phyloP scores from a whole-genome alignment of 495 filamentous ascomycete genomes.

The Aspergillus bridgeri region DNA sequence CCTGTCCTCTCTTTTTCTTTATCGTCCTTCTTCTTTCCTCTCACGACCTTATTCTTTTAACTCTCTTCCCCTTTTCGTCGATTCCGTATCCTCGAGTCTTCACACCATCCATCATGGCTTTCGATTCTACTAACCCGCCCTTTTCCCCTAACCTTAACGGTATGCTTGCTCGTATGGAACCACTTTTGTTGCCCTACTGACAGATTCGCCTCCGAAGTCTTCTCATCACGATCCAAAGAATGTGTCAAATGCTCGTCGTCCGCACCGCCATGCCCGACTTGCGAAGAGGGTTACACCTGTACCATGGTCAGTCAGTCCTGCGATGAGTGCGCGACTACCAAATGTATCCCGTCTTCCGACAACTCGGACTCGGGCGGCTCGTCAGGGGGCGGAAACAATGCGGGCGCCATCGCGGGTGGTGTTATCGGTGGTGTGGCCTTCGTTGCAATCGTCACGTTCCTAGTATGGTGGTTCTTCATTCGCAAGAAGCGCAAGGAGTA shows the following conservation, averaged over 20 bases:
- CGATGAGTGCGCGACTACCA: constrained; percentile 53
- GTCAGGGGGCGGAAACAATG: constrained; percentile 51
- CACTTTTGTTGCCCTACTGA: constrained; percentile 2
- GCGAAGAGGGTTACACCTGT: constrained; percentile 49
- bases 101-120: constrained; percentile 29
- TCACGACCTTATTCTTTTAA: constrained; percentile 8
- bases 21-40: constrained; percentile 3
- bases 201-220: constrained; percentile 12
- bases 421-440: constrained; percentile 72
- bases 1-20: constrained; percentile 18
- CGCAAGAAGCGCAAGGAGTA: constrained; percentile 69
- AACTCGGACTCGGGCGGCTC: constrained; percentile 23
- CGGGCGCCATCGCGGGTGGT: constrained; percentile 80
- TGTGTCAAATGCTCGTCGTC: constrained; percentile 40
- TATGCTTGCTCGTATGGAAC: constrained; percentile 11
- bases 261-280: constrained; percentile 50
- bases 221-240: constrained; percentile 36
- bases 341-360: constrained; percentile 48
- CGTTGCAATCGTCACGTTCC: constrained; percentile 65
- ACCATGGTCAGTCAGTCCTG: constrained; percentile 55
- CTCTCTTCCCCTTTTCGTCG: constrained; percentile 13
- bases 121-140: constrained; percentile 21
- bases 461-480: constrained; percentile 85
- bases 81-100: neutral
- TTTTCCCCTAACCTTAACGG: constrained; percentile 18